Percentiles rank a stretch among this genome's conserved stretches.
Conservation (phyloP, 805 yeast species). For the Candida jianshihensis region DNA sequence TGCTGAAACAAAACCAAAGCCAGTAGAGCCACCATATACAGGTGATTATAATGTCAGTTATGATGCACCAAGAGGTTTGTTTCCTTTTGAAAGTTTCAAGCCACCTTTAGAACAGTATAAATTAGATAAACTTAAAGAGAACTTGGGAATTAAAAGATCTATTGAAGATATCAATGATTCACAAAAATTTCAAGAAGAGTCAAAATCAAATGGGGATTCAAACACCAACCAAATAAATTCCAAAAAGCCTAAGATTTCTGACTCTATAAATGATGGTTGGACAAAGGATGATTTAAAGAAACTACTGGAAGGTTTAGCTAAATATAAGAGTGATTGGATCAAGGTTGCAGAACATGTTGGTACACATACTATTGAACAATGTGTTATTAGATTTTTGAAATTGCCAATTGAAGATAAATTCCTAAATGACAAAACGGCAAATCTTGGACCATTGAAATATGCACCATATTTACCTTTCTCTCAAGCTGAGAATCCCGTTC, state of each 20-base stretch:
- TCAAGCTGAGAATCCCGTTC: conserved; percentile 85
- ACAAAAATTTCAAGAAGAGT: conserved; percentile 2
- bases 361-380: conserved; percentile 66
- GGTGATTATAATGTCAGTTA: conserved; percentile 71
- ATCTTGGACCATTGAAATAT: conserved; percentile 68
- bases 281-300: conserved; percentile 50
- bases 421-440: conserved; percentile 32
- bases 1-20: conserved; percentile 63
- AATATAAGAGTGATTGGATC: conserved; percentile 72
- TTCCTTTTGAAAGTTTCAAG: conserved; percentile 82
- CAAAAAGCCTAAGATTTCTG: conserved; percentile 30
- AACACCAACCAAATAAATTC: conserved; percentile 2
- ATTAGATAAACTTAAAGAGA: conserved; percentile 35
- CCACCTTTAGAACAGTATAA: conserved; percentile 44
- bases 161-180: conserved; percentile 7
- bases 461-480: conserved; percentile 82
- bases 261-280: conserved; percentile 52
- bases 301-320: conserved; percentile 56
- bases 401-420: conserved; percentile 78
- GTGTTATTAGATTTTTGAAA: conserved; percentile 71
- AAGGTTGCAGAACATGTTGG: conserved; percentile 63
- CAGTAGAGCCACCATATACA: conserved; percentile 65
- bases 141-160: conserved; percentile 14
- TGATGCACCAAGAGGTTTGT: conserved; percentile 88
- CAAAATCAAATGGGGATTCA: neutral